Base-by-base conservation (phyloP, 2,329 filamentous ascomycete species). In the Orbilia ellipsospora region DNA sequence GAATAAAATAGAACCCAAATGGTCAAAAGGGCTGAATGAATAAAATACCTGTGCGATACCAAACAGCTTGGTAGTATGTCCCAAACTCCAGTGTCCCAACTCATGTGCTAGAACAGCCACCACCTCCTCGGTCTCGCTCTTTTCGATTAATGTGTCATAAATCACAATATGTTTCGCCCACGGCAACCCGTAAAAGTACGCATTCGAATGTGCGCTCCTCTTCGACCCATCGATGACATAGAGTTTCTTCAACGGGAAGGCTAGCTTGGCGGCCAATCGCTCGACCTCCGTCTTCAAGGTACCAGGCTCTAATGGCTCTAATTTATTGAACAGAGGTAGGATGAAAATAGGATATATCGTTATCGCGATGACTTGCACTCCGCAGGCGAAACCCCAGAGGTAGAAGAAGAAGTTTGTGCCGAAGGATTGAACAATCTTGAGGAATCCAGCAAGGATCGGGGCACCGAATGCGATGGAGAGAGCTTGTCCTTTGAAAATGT, bases 131-230 rank as follows among this genome's bases (percentile, higher is more conserved):
- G 74, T 73, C 31, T 77, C 78, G 82, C 91, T 95, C 88, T 98
- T 97, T 84, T 97, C 94, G 77, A 99, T 93, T 77, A 99, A 85
- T 4, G 96, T 99, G 82, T 99, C 95, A 82, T 97, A 99, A 81
- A 99, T 96, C 81, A 99, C 95, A 85, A 99, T 99, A 85, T 98
- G 96, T 88, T 98, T 98, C 88, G 97, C 97, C 94, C 94, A 99
- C 50, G 95, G 95, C 67, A 99, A 88, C 75, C 95, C 95, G 80
- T 96, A 97, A 85, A 99, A 99, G 84, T 96, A 96, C 18, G 92
- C 92, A 81, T 96, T 96, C 84, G 90, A 93, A 84, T 96, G 92
- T 23, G 92, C 91, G 81, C 90, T 93, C 79, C 92, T 88, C 85
- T 94, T 94, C 85, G 91, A 94, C 59, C 92, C 93, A 81, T 96